These are phyloP conservation scores for Fagopyrum tataricum DNA, from an alignment of 148 eudicot genomes.

Conservation along the genomic window DNA sequence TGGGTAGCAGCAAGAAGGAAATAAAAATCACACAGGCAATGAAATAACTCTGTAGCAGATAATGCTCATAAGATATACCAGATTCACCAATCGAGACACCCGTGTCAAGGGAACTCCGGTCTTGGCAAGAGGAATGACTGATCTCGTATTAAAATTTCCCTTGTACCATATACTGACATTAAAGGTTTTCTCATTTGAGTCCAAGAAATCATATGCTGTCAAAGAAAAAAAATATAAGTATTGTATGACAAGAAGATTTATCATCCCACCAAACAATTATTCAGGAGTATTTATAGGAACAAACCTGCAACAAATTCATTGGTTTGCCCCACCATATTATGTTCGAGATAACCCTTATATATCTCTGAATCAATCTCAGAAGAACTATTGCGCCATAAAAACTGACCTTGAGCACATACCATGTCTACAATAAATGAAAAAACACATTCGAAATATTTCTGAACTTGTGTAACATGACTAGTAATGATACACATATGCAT, in stretches of 20 bases:
- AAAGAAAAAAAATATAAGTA: neutral
- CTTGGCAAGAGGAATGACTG: conserved; percentile 24
- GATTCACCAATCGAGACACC: conserved; percentile 68
- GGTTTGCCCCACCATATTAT: conserved; percentile 41
- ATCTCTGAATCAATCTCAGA: conserved; percentile 70
- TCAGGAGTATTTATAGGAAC: conserved; percentile 2
- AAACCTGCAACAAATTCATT: conserved; percentile 78
- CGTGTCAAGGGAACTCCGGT: conserved; percentile 31
- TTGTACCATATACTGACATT: conserved; percentile 87
- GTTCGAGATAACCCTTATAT: conserved; percentile 57
- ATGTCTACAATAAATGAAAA: conserved; percentile 32
- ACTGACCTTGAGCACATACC: conserved; percentile 52
- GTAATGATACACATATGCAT: neutral
- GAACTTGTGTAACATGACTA: neutral
- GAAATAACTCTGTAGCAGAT: neutral
- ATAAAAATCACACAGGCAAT: no score
- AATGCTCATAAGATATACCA: conserved; percentile 44
- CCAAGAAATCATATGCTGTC: conserved; percentile 77
- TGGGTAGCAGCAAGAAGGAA: no score
- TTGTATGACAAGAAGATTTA: neutral
- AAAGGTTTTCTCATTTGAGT: conserved; percentile 45
- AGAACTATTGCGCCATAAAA: conserved; percentile 83
- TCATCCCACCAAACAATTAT: neutral
- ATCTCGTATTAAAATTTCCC: conserved; percentile 56
- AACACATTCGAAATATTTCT: neutral